A percentile compares a stretch with the other conserved stretches of the same genome.
Conservation (phyloP, 805 yeast genomes). For the Candida nitratophila region DNA sequence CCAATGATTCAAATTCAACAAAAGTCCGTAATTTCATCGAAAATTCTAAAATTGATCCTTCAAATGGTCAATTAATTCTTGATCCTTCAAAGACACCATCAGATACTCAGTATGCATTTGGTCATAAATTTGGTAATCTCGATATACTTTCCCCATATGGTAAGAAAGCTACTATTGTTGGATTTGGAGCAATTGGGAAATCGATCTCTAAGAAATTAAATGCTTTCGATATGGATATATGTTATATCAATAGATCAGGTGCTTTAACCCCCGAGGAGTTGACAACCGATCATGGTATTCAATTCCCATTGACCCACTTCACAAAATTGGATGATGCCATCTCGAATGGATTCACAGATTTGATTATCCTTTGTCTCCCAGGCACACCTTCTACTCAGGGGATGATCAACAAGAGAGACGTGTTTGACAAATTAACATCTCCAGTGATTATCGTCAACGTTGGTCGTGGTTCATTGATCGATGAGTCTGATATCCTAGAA, state of each 20-base stretch:
- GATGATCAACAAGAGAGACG: slow-evolving; percentile 39
- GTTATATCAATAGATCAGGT: slow-evolving; percentile 49
- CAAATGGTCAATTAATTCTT: slow-evolving; percentile 2
- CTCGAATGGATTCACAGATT: slow-evolving; percentile 30
- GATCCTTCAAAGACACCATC: slow-evolving; percentile 4
- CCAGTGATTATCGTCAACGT: slow-evolving; percentile 64
- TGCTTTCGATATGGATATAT: slow-evolving; percentile 47
- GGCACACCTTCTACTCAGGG: slow-evolving; percentile 51
- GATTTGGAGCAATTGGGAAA: slow-evolving; percentile 72
- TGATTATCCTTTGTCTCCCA: slow-evolving; percentile 63
- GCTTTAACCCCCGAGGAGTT: slow-evolving; percentile 27
- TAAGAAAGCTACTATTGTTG: slow-evolving; percentile 56
- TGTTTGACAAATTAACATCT: slow-evolving; percentile 39
- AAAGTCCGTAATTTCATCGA: slow-evolving; percentile 30
- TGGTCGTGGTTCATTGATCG: slow-evolving; percentile 67
- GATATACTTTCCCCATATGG: slow-evolving; percentile 45
- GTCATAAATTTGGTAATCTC: slow-evolving; percentile 40
- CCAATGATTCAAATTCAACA: too few species aligned
- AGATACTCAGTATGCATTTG: slow-evolving; percentile 28
- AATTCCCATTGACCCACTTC: slow-evolving; percentile 39
- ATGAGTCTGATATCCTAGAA: slow-evolving; percentile 55
- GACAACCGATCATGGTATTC: slow-evolving; percentile 28
- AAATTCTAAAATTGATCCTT: slow-evolving; percentile 25
- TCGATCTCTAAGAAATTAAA: slow-evolving; percentile 50
- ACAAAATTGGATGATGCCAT: slow-evolving; percentile 33